Conservation (phyloP, 225 moss, liverwort and hornwort species). For the Neckera pumila region DNA sequence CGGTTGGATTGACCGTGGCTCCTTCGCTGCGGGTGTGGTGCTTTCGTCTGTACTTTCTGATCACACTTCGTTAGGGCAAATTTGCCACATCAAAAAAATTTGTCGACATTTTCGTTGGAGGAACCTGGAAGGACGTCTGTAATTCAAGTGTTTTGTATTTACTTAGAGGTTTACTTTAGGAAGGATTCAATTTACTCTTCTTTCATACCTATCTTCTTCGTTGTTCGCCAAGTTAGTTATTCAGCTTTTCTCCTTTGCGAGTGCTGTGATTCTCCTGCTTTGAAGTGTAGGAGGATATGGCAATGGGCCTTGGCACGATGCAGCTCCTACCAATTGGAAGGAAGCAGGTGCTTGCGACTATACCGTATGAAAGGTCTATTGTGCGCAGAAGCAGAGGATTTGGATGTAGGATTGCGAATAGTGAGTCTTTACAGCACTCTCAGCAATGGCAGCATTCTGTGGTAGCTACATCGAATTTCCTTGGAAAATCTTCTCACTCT, state of each 20-base stretch:
- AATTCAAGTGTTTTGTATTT: background rate
- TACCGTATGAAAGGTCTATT: background rate
- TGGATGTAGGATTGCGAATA: background rate
- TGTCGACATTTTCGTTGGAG: background rate
- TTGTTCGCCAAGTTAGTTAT: background rate
- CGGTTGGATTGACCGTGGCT: background rate
- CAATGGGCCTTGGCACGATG: slow-evolving; percentile 21
- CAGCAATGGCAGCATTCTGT: background rate
- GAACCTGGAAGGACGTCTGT: background rate
- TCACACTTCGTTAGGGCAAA: background rate
- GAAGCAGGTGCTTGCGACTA: slow-evolving; percentile 6
- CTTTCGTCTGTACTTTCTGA: background rate
- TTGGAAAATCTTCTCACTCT: background rate
- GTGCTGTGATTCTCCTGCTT: background rate
- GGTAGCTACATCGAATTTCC: background rate
- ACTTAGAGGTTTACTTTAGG: background rate
- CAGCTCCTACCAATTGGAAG: slow-evolving; percentile 26
- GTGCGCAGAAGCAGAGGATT: background rate
- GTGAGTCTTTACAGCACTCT: background rate
- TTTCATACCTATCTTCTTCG: background rate
- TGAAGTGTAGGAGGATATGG: background rate
- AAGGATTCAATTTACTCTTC: background rate
- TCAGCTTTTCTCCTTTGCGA: background rate
- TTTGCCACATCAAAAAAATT: background rate
- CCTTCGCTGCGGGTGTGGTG: background rate